Evolutionary conservation across 2,329 filamentous ascomycete genomes (phyloP), one percentile per base, ranked within the genome.

Genomic region (Ophiostoma australiae): DNA sequence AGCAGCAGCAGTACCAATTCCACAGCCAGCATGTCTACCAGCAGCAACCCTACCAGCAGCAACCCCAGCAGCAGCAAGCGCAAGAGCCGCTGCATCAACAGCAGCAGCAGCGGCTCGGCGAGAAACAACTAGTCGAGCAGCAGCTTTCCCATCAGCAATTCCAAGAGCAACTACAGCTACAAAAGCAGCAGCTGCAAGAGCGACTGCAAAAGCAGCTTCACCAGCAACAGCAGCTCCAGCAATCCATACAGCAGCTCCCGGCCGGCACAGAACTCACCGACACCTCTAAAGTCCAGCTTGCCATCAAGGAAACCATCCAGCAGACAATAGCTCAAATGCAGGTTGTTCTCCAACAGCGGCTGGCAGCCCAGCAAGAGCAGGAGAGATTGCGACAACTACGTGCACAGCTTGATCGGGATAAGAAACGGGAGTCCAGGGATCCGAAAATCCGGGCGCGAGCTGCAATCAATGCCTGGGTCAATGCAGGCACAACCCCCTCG

Each of bases 11-110:
- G 27, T 27, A 13, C 10, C 39, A 67, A 2, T 48, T 7, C 13
- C 71, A 61, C 27, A 3, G 27, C 27, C 27, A 31, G 27, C 27
- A 31, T 31, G 27, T 31, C 27, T 31, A 31, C 2, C 20, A 33
- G 17, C 67, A 35, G 37, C 71, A 68, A 35, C 67, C 58, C 5
- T 52, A n/a, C 17, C 69, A 69, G 4, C 69, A 33, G 23, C 31
- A n/a, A 20, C 65, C 52, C 7, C 68, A 48, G 35, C 37, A 15
- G 31, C 70, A 31, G 23, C n/a, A 41, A 41, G 39, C 39, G 3
- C 39, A 41, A 41, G 39, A 41, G 39, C 39, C 13, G 10, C 41
- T 41, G 52, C n/a, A 27, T 10, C 48, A 20, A 13, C n/a, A 58
- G 8, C 52, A 23, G 52, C 52, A 58, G 52, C 23, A n/a, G 10